phyloP scores from a whole-genome alignment of 1,284 basidiomycete genomes.

The Hemileccinum hortonii region DNA sequence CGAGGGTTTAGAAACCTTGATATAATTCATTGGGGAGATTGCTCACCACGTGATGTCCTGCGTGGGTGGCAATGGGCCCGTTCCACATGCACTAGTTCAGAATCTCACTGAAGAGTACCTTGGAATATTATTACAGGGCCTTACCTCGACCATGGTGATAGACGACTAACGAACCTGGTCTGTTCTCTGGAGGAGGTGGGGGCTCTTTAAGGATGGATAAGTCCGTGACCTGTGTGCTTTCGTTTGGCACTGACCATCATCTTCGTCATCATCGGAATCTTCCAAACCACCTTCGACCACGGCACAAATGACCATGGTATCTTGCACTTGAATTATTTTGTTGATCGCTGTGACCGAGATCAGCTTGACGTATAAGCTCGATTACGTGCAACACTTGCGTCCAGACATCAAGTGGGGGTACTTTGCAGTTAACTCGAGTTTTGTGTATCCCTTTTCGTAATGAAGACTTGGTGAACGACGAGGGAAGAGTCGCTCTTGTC shows the following conservation, averaged over 20 bases:
- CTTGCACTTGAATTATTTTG: slow-evolving; percentile 40
- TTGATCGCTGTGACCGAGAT: slow-evolving; percentile 35
- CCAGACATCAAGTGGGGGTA: slow-evolving; percentile 33
- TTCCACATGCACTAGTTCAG: slow-evolving; percentile 20
- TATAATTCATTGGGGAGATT: neutral
- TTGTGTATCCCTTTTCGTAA: slow-evolving; percentile 24
- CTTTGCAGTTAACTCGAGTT: slow-evolving; percentile 28
- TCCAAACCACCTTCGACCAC: slow-evolving; percentile 38
- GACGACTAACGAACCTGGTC: slow-evolving; percentile 39
- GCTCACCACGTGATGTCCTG: slow-evolving; percentile 21
- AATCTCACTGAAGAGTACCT: neutral
- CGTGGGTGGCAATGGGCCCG: slow-evolving; percentile 23
- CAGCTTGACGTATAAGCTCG: slow-evolving; percentile 4
- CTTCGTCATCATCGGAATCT: slow-evolving; percentile 34
- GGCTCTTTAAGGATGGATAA: slow-evolving; percentile 3
- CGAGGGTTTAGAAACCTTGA: neutral
- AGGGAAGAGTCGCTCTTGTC: slow-evolving; percentile 21
- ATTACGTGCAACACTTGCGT: slow-evolving; percentile 17
- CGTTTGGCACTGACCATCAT: slow-evolving; percentile 19
- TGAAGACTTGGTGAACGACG: slow-evolving; percentile 22
- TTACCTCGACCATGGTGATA: slow-evolving; percentile 30
- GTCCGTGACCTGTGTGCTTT: neutral
- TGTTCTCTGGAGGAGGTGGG: slow-evolving; percentile 40
- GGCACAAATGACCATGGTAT: slow-evolving; percentile 37
- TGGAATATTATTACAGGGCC: neutral